Conservation (phyloP, 495 filamentous ascomycete genomes). For the Choiromyces venosus region DNA sequence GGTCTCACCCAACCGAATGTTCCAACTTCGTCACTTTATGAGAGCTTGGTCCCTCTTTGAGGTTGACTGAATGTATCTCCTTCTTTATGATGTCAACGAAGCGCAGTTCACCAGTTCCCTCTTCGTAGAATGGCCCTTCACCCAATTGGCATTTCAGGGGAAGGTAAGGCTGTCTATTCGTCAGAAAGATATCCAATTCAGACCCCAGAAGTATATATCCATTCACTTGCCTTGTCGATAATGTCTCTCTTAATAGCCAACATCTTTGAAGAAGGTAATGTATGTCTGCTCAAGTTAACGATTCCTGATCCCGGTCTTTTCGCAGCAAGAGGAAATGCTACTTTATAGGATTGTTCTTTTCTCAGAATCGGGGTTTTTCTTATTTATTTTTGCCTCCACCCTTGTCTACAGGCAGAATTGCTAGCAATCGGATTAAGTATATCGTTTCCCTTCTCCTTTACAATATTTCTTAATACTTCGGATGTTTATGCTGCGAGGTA, state of each 20-base stretch:
- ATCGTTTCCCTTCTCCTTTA: not conserved
- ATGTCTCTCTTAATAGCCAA: conserved; percentile 16
- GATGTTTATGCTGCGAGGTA: not conserved
- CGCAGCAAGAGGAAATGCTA: not conserved
- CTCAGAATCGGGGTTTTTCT: not conserved
- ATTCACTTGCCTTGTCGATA: conserved; percentile 22
- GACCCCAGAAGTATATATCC: conserved; percentile 9
- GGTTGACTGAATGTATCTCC: conserved; percentile 66
- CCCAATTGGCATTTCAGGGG: conserved; percentile 66
- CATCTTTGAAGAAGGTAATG: conserved; percentile 5
- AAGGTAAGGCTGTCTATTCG: conserved; percentile 63
- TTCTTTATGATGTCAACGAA: conserved; percentile 86
- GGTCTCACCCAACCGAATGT: conserved; percentile 54
- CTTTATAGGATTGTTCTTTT: not conserved
- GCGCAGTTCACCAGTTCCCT: conserved; percentile 62
- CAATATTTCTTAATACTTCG: not conserved
- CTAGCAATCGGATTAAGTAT: not conserved
- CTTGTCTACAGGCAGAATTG: not conserved
- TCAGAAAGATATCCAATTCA: not conserved
- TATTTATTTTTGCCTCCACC: not conserved
- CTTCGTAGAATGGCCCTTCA: conserved; percentile 78
- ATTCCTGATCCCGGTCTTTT: not conserved
- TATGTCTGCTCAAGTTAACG: not conserved
- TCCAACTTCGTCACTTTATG: conserved; percentile 63
- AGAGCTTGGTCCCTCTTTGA: conserved; percentile 58